phyloP scores from a whole-genome alignment of 1,284 basidiomycete genomes.

The Apiotrichum veenhuisii region DNA sequence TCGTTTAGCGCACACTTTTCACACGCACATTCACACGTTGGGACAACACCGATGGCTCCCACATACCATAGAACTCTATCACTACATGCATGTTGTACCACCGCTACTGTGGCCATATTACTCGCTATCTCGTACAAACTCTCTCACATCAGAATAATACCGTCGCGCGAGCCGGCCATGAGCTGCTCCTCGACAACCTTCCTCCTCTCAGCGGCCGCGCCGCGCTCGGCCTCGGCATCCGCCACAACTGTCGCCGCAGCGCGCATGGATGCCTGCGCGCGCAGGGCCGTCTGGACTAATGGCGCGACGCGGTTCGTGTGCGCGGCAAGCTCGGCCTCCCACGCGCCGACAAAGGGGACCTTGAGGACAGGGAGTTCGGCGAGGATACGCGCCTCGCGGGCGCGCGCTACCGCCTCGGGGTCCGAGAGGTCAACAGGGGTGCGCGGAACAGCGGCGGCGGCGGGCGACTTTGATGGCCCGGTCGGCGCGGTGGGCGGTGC shows the following conservation, averaged over 20 bases:
- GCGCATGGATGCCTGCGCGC: conserved; percentile 26
- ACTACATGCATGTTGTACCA: conserved; percentile 17
- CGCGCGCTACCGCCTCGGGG: conserved; percentile 21
- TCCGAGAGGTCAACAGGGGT: not conserved
- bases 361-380: conserved; percentile 33
- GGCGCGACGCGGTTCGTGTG: conserved; percentile 22
- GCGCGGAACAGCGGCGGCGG: not conserved
- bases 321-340: conserved; percentile 35
- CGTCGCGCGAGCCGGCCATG: conserved; percentile 21
- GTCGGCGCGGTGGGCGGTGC: conserved; percentile 7
- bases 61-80: not conserved
- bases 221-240: conserved; percentile 42
- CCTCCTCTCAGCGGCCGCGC: conserved; percentile 34
- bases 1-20: too few relatives aligned
- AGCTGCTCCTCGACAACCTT: conserved; percentile 31
- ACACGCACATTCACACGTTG: not conserved
- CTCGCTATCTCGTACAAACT: not conserved
- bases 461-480: not conserved
- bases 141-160: conserved; percentile 16
- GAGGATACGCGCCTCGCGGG: conserved; percentile 29
- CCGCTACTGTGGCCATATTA: not conserved
- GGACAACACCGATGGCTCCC: not conserved
- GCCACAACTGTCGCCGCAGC: conserved; percentile 34
- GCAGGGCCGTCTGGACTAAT: conserved; percentile 20
- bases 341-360: conserved; percentile 27